Percentiles rank a stretch among this genome's conserved stretches.
Conservation (phyloP, 1,139 yeast genomes). For the Lodderomyces theae region DNA sequence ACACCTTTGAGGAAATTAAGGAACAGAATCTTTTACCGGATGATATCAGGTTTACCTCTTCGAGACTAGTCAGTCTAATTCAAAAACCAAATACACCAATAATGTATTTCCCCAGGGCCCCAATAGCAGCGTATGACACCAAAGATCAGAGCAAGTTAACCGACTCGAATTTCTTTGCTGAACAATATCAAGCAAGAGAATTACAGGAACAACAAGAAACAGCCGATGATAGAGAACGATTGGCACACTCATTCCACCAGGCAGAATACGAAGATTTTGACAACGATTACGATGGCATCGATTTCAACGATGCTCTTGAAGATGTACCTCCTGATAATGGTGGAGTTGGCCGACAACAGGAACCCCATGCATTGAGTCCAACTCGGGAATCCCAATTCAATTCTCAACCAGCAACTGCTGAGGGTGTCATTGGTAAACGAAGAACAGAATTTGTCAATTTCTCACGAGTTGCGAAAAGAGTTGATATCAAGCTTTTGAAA, state of each 20-base stretch:
- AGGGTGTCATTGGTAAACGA: constrained; percentile 35
- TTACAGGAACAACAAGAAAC: constrained; percentile 19
- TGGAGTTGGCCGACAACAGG: neutral
- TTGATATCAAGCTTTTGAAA: constrained; percentile 76
- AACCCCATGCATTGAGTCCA: neutral
- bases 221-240: constrained; percentile 26
- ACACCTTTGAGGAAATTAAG: constrained; percentile 18
- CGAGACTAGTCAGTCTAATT: constrained; percentile 64
- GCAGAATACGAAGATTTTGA: constrained; percentile 45
- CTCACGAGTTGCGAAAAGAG: constrained; percentile 80
- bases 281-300: constrained; percentile 40
- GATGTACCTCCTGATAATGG: constrained; percentile 15
- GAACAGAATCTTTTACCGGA: constrained; percentile 59
- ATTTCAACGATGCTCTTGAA: constrained; percentile 45
- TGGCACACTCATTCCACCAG: constrained; percentile 44
- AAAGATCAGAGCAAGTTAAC: constrained; percentile 23
- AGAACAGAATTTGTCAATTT: constrained; percentile 69
- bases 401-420: constrained; percentile 13
- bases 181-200: constrained; percentile 48
- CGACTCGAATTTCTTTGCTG: constrained; percentile 77
- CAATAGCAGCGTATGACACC: neutral
- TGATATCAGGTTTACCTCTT: constrained; percentile 72
- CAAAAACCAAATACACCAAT: constrained; percentile 58
- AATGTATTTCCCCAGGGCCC: constrained; percentile 24
- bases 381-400: neutral